phyloP scores from a whole-genome alignment of 805 yeast species.

The Cyberlindnera saturnus region DNA sequence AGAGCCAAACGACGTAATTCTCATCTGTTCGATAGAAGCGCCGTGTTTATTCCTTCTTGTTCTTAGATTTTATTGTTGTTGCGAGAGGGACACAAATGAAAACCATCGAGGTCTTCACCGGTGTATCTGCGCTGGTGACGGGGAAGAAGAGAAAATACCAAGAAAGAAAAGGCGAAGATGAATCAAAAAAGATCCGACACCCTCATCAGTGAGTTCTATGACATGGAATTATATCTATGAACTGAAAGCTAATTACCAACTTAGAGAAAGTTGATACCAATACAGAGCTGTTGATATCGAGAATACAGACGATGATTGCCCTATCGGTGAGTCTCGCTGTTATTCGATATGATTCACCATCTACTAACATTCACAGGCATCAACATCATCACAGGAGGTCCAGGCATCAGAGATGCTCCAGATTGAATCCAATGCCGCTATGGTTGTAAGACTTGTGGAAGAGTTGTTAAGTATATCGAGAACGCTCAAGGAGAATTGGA shows the following conservation, averaged over 20 bases:
- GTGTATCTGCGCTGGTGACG: background rate
- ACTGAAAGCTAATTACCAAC: background rate
- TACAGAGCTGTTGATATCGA: constrained; percentile 44
- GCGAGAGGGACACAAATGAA: too few species aligned
- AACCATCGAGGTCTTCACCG: too few species aligned
- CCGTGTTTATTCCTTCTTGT: too few species aligned
- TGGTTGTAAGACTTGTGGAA: constrained; percentile 46
- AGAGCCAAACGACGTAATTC: constrained; percentile 7
- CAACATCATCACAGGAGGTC: constrained; percentile 28
- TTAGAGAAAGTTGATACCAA: constrained; percentile 45
- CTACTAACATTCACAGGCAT: constrained; percentile 10
- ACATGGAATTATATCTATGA: background rate
- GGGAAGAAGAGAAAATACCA: background rate
- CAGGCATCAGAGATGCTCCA: constrained; percentile 50
- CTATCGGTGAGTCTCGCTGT: constrained; percentile 28
- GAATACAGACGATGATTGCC: constrained; percentile 48
- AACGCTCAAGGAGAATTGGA: constrained; percentile 50
- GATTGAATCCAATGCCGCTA: constrained; percentile 46
- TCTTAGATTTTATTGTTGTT: background rate
- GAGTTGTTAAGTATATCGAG: constrained; percentile 45
- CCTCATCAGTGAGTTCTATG: constrained; percentile 30
- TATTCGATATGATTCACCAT: background rate
- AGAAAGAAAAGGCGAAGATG: constrained; percentile 25
- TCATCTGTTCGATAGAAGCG: background rate
- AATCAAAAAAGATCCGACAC: constrained; percentile 37